These are phyloP conservation scores for Serendipita sp. DNA, from an alignment of 768 basidiomycete species.

Conservation along the genomic window DNA sequence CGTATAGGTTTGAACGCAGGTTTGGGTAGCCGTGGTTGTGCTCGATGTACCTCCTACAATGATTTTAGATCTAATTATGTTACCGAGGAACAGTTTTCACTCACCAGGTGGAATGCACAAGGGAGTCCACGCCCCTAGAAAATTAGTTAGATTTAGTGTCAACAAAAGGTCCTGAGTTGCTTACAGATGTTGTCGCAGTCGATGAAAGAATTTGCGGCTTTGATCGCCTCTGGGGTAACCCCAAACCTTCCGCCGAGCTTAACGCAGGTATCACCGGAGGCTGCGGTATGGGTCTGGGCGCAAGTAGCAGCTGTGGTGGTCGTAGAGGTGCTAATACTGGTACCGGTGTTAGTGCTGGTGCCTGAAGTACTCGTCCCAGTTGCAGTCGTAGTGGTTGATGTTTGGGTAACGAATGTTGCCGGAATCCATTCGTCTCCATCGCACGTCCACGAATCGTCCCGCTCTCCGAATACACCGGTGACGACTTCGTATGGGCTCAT, in stretches of 20 bases:
- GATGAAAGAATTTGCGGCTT: neutral
- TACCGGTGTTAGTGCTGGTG: neutral
- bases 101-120: neutral
- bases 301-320: neutral
- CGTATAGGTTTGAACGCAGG: neutral
- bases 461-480: neutral
- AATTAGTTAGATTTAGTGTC: no score
- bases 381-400: neutral
- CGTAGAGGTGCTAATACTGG: neutral
- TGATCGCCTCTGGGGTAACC: neutral
- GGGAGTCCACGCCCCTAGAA: neutral
- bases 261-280: neutral
- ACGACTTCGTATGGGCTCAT: neutral
- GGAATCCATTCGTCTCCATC: neutral
- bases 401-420: neutral
- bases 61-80: neutral
- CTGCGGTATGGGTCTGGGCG: neutral
- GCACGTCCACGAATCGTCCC: neutral
- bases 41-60: neutral
- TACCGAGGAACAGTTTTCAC: neutral
- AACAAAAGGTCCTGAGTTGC: neutral
- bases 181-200: neutral
- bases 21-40: neutral
- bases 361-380: neutral
- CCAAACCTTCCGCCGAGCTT: neutral